Evolutionary conservation across 148 eudicot genomes (phyloP).

Genomic region (Rhododendron williamsianum): DNA sequence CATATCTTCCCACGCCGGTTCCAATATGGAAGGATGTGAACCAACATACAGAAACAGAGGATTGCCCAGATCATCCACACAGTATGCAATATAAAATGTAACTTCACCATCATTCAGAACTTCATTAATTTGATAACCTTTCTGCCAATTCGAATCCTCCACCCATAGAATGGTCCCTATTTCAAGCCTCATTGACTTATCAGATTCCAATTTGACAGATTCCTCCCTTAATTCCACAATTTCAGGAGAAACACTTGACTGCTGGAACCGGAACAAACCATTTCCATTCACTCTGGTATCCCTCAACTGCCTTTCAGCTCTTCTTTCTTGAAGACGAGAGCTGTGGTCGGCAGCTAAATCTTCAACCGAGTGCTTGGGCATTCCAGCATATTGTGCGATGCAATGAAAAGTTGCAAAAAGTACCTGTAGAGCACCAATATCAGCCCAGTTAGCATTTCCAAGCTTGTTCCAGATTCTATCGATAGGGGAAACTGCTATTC

Average conservation of each 20-base stretch:
- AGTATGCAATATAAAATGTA: slow-evolving; percentile 50
- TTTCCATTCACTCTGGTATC: slow-evolving; percentile 53
- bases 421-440: slow-evolving; percentile 80
- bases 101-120: slow-evolving; percentile 60
- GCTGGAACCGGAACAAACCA: slow-evolving; percentile 56
- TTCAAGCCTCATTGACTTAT: slow-evolving; percentile 54
- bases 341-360: slow-evolving; percentile 96
- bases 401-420: slow-evolving; percentile 91
- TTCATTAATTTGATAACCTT: slow-evolving; percentile 65
- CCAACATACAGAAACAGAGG: slow-evolving; percentile 62
- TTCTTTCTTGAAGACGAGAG: slow-evolving; percentile 79
- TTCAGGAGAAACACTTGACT: slow-evolving; percentile 65
- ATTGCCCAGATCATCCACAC: slow-evolving; percentile 60
- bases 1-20: slow-evolving; percentile 94
- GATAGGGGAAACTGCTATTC: slow-evolving; percentile 60
- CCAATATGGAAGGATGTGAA: slow-evolving; percentile 80
- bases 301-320: slow-evolving; percentile 66
- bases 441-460: slow-evolving; percentile 98
- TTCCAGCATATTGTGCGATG: slow-evolving; percentile 61
- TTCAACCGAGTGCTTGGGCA: slow-evolving; percentile 73
- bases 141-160: slow-evolving; percentile 65
- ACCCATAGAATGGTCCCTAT: slow-evolving; percentile 60
- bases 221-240: slow-evolving; percentile 81
- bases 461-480: slow-evolving; percentile 97
- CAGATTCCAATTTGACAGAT: slow-evolving; percentile 35